A percentile compares a stretch with the other conserved stretches of the same genome.
phyloP scores from a whole-genome alignment of 202 grass and related monocot genomes.

The Zoysia matrella region DNA sequence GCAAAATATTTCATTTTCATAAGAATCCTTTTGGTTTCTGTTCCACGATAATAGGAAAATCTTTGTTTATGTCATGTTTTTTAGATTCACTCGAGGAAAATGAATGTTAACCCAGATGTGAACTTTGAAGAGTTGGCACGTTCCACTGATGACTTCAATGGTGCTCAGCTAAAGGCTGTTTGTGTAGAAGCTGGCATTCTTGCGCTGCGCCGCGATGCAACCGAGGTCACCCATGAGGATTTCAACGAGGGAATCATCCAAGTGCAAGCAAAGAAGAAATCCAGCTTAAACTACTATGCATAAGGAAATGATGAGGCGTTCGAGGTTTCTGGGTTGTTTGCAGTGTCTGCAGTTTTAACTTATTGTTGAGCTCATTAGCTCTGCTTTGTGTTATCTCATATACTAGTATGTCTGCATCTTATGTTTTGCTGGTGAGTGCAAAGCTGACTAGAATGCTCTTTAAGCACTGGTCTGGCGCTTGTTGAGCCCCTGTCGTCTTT shows the following conservation, averaged over 20 bases:
- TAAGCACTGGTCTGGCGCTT: background rate
- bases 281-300: constrained; percentile 84
- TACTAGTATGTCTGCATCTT: background rate
- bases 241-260: constrained; percentile 97
- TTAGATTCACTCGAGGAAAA: constrained; percentile 93
- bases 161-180: constrained; percentile 94
- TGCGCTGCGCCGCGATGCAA: constrained; percentile 82
- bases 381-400: background rate
- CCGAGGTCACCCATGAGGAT: constrained; percentile 92
- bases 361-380: background rate
- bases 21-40: background rate
- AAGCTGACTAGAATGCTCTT: background rate
- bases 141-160: constrained; percentile 86
- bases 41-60: background rate
- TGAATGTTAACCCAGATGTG: constrained; percentile 91
- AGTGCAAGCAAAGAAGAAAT: constrained; percentile 95
- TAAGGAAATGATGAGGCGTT: background rate
- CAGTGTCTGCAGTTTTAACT: background rate
- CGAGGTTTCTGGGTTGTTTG: constrained; percentile 30
- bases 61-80: constrained; percentile 11
- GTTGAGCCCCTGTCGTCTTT: background rate
- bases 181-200: constrained; percentile 97
- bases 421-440: background rate
- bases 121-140: constrained; percentile 96
- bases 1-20: background rate